Conservation (phyloP, 2,329 filamentous ascomycete genomes). For the Pseudogymnoascus verrucosus region DNA sequence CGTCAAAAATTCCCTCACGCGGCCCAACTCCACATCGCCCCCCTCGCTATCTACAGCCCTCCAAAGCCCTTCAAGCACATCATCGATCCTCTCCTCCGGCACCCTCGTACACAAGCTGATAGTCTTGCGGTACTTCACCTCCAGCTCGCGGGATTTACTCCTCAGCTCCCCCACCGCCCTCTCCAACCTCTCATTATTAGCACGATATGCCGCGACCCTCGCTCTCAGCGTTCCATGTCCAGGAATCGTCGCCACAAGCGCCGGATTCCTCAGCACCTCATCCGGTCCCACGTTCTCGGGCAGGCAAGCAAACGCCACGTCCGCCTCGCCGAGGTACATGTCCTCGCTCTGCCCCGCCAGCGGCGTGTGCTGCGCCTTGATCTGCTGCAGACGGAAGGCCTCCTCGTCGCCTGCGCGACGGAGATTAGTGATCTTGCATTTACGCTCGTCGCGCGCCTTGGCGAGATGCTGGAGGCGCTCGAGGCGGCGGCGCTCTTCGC, state of each 20-base stretch:
- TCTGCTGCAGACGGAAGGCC: conserved; percentile 42
- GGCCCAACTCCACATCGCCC: conserved; percentile 64
- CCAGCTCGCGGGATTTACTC: conserved; percentile 72
- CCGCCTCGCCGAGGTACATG: conserved; percentile 32
- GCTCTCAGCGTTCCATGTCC: conserved; percentile 54
- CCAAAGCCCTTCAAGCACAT: conserved; percentile 68
- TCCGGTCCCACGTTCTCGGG: conserved; percentile 12
- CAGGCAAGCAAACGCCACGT: conserved; percentile 20
- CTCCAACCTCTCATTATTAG: conserved; percentile 59
- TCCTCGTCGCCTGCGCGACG: conserved; percentile 66
- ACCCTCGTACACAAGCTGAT: conserved; percentile 81
- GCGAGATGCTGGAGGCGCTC: conserved; percentile 61
- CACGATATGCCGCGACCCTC: conserved; percentile 60
- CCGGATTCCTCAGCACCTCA: conserved; percentile 15
- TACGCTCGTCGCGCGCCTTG: conserved; percentile 54
- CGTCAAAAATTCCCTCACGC: conserved; percentile 71
- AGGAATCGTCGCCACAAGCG: conserved; percentile 38
- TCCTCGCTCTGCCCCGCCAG: conserved; percentile 37
- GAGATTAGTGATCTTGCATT: conserved; percentile 70
- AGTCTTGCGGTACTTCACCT: conserved; percentile 80
- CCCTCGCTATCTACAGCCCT: conserved; percentile 85
- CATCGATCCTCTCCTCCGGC: conserved; percentile 68
- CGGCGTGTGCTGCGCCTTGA: conserved; percentile 36
- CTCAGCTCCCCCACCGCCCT: conserved; percentile 64
- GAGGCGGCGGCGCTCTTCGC: conserved; percentile 65